Base-by-base conservation (phyloP, 371 early-diverging fungal species). In the Phascolomyces articulosus region DNA sequence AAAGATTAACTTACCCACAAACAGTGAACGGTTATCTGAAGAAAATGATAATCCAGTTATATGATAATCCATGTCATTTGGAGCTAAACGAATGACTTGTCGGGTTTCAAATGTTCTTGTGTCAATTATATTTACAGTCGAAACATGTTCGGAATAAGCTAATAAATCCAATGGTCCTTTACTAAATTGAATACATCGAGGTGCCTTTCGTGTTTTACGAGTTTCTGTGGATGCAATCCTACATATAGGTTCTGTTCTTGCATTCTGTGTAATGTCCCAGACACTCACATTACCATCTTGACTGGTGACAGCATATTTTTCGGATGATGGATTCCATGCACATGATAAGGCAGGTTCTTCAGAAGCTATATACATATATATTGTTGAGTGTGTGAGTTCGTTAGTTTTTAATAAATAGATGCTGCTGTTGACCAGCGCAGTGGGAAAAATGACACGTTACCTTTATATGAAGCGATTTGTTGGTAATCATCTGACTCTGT, bases 221-320 rank as follows among this genome's bases (percentile, higher is more conserved):
- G 64, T 59, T 55, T 68, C 68, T 21, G 57, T 58, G 2, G 66
- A 63, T 18, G 34, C 55, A 11, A 70, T 21, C 21, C 81, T 78
- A 18, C 80, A 81, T 10, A 87, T 69, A 62, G 86, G 86, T 49
- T 83, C 77, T 71, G 74, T n/a, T 82, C 71, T 38, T 87, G 79
- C 64, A 90, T 90, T 6, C 11, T 34, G 34, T 34, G 34, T 34
- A 34, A 34, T 34, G 11, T 34, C 34, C 84, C 87, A 93, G 3
- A 91, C 85, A 65, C 81, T 82, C 16, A 91, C 88, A 69, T 73
- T 82, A 23, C 92, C 92, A 73, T 93, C 92, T 72, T 93, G 94
- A 62, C 88, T 86, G 18, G 90, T 86, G 2, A 92, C 91, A 8
- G 94, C 92, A 79, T 93, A 90, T 56, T 81, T 80, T 29, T 86